Percentiles rank a stretch among this genome's conserved stretches.
phyloP scores from a whole-genome alignment of 106 monocot species.

The Platanthera guangdongensis region DNA sequence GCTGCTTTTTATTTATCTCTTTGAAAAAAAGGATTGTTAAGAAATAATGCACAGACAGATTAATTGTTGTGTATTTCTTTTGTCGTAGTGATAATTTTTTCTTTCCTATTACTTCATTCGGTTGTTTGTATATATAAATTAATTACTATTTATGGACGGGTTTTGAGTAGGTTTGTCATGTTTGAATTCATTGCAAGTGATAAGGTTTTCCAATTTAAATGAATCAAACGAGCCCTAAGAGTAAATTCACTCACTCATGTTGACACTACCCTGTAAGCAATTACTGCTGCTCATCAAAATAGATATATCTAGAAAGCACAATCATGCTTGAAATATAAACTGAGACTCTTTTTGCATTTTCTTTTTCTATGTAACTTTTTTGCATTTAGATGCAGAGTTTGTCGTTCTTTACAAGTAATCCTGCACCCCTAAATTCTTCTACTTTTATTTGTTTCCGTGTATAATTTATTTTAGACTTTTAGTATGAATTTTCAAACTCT shows the following conservation, averaged over 20 bases:
- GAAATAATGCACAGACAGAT: not conserved
- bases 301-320: not conserved
- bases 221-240: no score
- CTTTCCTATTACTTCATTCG: constrained; percentile 2
- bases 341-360: not conserved
- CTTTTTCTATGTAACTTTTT: not conserved
- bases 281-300: not conserved
- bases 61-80: not conserved
- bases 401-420: not conserved
- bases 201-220: no score
- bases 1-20: not conserved
- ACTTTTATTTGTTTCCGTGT: not conserved
- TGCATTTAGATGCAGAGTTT: not conserved
- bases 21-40: not conserved
- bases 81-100: not conserved
- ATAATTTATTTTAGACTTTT: not conserved
- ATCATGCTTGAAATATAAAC: not conserved
- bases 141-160: no score
- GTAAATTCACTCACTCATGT: not conserved
- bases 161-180: no score
- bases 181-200: no score
- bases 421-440: not conserved
- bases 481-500: not conserved
- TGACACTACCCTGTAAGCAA: not conserved
- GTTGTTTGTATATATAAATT: not conserved